phyloP scores from a whole-genome alignment of 139 green algal species.

The Edaphochlamys debaryana region DNA sequence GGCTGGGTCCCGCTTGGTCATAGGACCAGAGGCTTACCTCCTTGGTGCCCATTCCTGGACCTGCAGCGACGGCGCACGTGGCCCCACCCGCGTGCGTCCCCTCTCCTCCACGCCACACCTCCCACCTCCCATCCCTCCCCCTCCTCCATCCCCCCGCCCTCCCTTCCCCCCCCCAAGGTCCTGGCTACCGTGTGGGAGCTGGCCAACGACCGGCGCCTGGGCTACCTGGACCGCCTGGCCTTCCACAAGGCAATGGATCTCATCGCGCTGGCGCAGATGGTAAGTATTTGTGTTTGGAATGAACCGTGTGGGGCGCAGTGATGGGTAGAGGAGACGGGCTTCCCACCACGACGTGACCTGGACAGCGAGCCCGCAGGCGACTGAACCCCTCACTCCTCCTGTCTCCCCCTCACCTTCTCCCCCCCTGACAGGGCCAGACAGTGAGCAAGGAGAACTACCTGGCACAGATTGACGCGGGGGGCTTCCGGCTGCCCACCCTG shows the following conservation, averaged over 20 bases:
- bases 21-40: no score
- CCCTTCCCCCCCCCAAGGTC: neutral
- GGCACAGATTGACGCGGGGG: conserved; percentile 33
- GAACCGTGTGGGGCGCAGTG: no score
- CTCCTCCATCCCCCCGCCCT: neutral
- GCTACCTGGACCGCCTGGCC: conserved; percentile 82
- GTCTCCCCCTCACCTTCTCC: no score
- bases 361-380: no score
- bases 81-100: no score
- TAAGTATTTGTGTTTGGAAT: no score
- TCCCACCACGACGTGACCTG: neutral
- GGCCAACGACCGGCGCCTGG: conserved; percentile 58
- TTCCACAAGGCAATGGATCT: conserved; percentile 88
- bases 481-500: conserved; percentile 52
- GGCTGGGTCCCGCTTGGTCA: no score
- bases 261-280: conserved; percentile 76
- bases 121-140: neutral
- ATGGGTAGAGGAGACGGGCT: neutral
- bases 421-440: conserved; percentile 21
- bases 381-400: no score
- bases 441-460: conserved; percentile 56
- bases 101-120: neutral
- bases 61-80: no score
- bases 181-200: conserved; percentile 66
- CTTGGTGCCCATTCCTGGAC: no score